phyloP scores from a whole-genome alignment of 140 eudicot genomes.

The Senecio squalidus region DNA sequence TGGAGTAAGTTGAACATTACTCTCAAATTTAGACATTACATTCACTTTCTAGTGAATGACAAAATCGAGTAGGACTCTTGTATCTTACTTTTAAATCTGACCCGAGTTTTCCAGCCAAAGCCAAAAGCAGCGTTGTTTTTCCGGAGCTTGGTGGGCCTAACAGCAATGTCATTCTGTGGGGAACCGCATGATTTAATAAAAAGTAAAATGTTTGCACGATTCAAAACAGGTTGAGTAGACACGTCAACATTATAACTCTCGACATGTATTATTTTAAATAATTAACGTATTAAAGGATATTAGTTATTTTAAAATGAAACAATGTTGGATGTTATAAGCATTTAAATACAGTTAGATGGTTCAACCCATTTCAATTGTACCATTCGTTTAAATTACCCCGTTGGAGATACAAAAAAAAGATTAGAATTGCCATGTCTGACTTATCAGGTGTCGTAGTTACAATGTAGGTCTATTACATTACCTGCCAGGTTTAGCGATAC shows the following conservation, averaged over 20 bases:
- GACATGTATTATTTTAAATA: too few species aligned
- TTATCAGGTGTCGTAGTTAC: background rate
- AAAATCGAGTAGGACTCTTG: background rate
- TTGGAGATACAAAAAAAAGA: background rate
- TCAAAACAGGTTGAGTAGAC: background rate
- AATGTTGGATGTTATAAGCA: too few species aligned
- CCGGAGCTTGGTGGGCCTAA: conserved; percentile 58
- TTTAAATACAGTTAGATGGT: too few species aligned
- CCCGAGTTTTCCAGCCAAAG: conserved; percentile 44
- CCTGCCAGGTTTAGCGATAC: conserved; percentile 57
- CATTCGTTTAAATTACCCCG: too few species aligned
- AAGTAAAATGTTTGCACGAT: background rate
- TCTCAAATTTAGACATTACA: background rate
- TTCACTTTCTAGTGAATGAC: background rate
- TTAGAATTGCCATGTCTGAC: background rate
- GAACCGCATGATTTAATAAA: background rate
- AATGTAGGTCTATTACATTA: conserved; percentile 7
- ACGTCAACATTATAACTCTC: too few species aligned
- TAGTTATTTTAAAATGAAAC: too few species aligned
- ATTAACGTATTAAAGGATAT: too few species aligned
- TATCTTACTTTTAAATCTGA: conserved; percentile 31
- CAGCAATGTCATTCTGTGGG: conserved; percentile 43
- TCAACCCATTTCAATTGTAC: too few species aligned
- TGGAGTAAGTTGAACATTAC: background rate
- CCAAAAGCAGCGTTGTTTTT: conserved; percentile 42